Conservation (phyloP, 2,329 filamentous ascomycete genomes). For the Bipolaris bicolor region DNA sequence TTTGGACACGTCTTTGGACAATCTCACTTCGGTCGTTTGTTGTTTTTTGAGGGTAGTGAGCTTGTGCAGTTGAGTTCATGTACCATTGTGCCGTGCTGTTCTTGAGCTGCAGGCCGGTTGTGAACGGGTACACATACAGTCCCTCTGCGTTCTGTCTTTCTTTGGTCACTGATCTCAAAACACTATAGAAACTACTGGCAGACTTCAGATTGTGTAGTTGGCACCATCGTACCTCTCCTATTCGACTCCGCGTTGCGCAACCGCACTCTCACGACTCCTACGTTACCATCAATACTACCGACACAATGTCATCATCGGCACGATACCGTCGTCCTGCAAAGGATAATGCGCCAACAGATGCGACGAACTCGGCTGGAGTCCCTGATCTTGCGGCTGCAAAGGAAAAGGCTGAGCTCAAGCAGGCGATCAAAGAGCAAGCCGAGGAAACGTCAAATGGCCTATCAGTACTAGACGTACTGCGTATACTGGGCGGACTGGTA, state of each 20-base stretch:
- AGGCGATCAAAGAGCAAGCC: constrained; percentile 33
- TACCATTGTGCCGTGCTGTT: background rate
- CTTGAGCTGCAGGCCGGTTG: background rate
- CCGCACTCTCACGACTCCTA: background rate
- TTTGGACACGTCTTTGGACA: constrained; percentile 19
- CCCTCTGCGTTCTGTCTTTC: background rate
- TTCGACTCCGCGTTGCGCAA: background rate
- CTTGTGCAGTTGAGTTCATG: background rate
- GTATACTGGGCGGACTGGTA: constrained; percentile 70
- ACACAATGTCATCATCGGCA: constrained; percentile 30
- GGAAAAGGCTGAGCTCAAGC: constrained; percentile 36
- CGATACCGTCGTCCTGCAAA: constrained; percentile 31
- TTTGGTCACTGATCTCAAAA: background rate
- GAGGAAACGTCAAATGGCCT: constrained; percentile 29
- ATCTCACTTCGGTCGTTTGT: background rate
- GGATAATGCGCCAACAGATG: constrained; percentile 8
- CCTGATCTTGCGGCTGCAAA: constrained; percentile 22
- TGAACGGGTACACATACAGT: background rate
- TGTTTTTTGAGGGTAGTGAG: background rate
- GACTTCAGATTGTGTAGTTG: background rate
- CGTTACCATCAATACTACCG: background rate
- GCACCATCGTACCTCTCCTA: background rate
- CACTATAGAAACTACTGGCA: background rate
- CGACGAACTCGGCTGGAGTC: constrained; percentile 12
- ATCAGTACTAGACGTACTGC: constrained; percentile 66